Evolutionary conservation across 129 eudicot species (phyloP).

Genomic region (Silybum marianum): DNA sequence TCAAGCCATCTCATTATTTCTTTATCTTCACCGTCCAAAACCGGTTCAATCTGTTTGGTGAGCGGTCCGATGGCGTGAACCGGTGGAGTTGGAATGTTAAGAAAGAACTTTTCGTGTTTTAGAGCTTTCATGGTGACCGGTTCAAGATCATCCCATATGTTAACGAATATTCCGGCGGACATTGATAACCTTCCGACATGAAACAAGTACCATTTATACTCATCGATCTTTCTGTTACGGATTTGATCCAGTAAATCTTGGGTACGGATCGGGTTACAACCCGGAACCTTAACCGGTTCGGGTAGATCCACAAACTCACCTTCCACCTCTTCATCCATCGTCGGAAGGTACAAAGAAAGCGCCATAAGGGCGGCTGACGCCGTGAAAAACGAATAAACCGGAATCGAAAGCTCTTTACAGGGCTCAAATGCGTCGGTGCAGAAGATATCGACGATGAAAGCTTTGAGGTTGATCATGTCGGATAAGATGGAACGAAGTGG

Average conservation of each 20-base stretch:
- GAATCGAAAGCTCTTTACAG: constrained; percentile 36
- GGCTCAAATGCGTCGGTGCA: constrained; percentile 37
- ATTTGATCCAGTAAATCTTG: constrained; percentile 40
- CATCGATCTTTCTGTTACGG: constrained; percentile 35
- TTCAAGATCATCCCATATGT: constrained; percentile 59
- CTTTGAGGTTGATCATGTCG: background rate
- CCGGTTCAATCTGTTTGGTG: constrained; percentile 25
- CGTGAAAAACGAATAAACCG: constrained; percentile 44
- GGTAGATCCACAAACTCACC: constrained; percentile 51
- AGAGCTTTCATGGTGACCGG: constrained; percentile 28
- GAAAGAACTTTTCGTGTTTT: constrained; percentile 24
- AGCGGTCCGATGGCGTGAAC: constrained; percentile 57
- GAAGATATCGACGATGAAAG: constrained; percentile 49
- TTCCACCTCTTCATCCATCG: constrained; percentile 38
- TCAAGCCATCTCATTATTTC: constrained; percentile 50
- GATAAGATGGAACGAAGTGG: constrained; percentile 28
- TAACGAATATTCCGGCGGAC: constrained; percentile 44
- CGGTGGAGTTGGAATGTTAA: constrained; percentile 33
- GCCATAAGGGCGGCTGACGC: constrained; percentile 31
- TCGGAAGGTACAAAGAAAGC: constrained; percentile 42
- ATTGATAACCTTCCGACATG: constrained; percentile 28
- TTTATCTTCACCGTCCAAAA: background rate
- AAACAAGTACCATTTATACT: constrained; percentile 41
- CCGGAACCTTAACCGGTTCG: constrained; percentile 43
- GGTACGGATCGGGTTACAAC: constrained; percentile 35